Percentiles rank a stretch among this genome's conserved stretches.
Evolutionary conservation across 192 early-diverging fungal species (phyloP).

Genomic region (Podila clonocystis): DNA sequence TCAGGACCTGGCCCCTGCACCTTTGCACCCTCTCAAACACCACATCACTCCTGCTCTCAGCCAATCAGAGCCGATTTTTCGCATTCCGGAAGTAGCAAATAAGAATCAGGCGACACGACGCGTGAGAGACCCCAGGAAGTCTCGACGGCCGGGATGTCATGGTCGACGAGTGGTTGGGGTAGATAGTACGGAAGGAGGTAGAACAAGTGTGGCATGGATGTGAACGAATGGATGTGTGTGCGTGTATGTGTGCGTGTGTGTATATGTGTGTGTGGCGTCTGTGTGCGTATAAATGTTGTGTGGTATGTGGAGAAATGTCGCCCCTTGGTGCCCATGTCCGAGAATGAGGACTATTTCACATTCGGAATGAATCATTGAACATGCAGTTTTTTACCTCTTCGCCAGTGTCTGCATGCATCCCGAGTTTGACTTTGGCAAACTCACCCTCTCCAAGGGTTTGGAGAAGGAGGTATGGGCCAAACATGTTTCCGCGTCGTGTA

Average conservation of each 20-base stretch:
- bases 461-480: constrained; percentile 92
- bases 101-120: no score
- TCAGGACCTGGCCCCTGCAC: constrained; percentile 3
- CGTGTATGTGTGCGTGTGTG: not conserved
- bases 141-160: not conserved
- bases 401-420: constrained; percentile 76
- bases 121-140: not conserved
- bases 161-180: not conserved
- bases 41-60: not conserved
- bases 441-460: constrained; percentile 97
- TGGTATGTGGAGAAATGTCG: not conserved
- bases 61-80: not conserved
- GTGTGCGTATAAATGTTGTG: not conserved
- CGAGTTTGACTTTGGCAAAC: constrained; percentile 97
- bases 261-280: not conserved
- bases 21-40: not conserved
- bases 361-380: not conserved
- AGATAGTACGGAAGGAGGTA: not conserved
- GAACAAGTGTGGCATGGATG: no score
- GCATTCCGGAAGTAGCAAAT: no score
- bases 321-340: not conserved
- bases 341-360: not conserved
- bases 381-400: constrained; percentile 60
- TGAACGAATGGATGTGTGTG: not conserved
- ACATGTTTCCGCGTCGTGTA: constrained; percentile 62